A percentile compares a stretch with the other conserved stretches of the same genome.
These are phyloP conservation scores for Amanita jacksonii DNA, from an alignment of 768 basidiomycete genomes.

Conservation along the genomic window DNA sequence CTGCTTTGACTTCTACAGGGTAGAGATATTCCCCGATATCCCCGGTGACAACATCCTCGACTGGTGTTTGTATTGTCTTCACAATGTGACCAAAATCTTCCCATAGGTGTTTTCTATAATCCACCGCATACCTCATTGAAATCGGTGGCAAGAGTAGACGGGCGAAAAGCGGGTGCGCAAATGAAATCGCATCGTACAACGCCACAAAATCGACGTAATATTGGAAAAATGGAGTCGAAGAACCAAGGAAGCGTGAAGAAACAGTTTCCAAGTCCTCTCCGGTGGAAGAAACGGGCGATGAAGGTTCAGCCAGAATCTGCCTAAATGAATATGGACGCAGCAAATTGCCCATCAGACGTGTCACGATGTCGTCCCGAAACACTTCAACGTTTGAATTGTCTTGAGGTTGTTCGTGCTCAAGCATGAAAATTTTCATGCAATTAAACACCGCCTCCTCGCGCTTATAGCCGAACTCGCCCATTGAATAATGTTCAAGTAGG, in stretches of 20 bases:
- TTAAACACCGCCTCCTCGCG: constrained; percentile 57
- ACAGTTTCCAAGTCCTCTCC: constrained; percentile 39
- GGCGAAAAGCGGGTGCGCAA: constrained; percentile 69
- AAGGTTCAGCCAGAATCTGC: constrained; percentile 7
- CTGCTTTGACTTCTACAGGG: constrained; percentile 55
- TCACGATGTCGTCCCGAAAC: constrained; percentile 67
- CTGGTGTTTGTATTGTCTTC: constrained; percentile 43
- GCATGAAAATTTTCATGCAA: constrained; percentile 93
- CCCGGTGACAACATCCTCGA: constrained; percentile 42
- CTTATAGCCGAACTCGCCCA: constrained; percentile 32
- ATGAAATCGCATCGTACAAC: constrained; percentile 88
- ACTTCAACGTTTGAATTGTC: constrained; percentile 52
- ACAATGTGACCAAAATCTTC: constrained; percentile 64
- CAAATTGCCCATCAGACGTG: constrained; percentile 46
- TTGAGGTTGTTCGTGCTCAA: constrained; percentile 72
- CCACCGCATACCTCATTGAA: constrained; percentile 64
- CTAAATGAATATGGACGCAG: constrained; percentile 44
- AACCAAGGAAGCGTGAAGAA: constrained; percentile 50
- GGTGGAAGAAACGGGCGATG: background rate
- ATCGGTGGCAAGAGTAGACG: constrained; percentile 68
- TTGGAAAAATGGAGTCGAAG: constrained; percentile 78
- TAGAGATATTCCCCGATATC: constrained; percentile 57
- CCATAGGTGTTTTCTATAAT: constrained; percentile 84
- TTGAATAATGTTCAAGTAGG: constrained; percentile 31
- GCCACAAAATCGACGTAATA: constrained; percentile 88